Evolutionary conservation across 2,329 filamentous ascomycete genomes (phyloP), one percentile per base, ranked within the genome.

Genomic region (Colletotrichum theobromicola): DNA sequence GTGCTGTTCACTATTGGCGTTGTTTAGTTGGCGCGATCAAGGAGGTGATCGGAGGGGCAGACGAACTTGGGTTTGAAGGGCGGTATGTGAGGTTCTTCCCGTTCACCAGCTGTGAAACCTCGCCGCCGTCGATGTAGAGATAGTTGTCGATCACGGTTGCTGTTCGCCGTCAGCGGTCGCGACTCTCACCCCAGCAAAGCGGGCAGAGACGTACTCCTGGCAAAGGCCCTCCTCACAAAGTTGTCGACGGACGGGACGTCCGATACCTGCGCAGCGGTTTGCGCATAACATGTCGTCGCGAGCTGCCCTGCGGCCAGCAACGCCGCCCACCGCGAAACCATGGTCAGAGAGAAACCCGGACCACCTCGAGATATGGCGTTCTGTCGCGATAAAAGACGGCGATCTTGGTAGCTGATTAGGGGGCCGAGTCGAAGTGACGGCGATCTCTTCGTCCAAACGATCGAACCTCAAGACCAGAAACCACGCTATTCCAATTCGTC

Each of bases 1-100:
- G 76, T 77, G n/a, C 58, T 57, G 57, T 77, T 77, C 28, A 74
- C 76, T 67, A 18, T 28, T 60, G 69, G 21, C 12, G 21, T 18
- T 13, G 50, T 50, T 71, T 34, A 67, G 32, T 24, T 18, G 30
- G n/a, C n/a, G 24, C 16, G 16, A 13, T 21, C 18, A 21, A 34
- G 5, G 34, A 7, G 3, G 9, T 24, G 9, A 12, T 24, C 8
- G 28, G 2, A 24, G 42, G 37, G 7, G 18, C 24, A 12, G 65
- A 55, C 70, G 46, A 63, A 61, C 65, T 53, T 28, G 65, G 65
- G 10, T 37, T 68, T 8, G 70, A 72, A 28, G 55, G 9, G 0
- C 66, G 55, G 32, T 28, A 61, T 10, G 66, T 67, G 34, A 65
- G 46, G 50, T 58, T 67, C 32, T 63, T 67, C 16, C 69, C 68